phyloP scores from a whole-genome alignment of 257 asterid species.

The Solanum pennellii region DNA sequence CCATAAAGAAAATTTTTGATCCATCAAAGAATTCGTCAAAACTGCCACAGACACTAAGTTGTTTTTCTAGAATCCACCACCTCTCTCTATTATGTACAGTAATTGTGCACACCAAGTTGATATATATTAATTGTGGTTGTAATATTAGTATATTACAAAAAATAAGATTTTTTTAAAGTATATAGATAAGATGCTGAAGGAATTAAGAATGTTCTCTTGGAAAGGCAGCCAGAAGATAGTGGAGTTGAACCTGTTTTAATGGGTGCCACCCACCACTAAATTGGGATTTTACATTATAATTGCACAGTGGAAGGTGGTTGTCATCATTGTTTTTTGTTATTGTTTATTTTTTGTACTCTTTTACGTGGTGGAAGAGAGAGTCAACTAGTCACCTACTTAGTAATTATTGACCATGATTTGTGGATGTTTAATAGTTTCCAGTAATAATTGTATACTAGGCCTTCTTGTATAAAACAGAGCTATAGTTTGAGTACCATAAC shows the following conservation, averaged over 20 bases:
- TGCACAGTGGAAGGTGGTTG: background rate
- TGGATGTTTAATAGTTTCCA: background rate
- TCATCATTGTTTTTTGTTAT: background rate
- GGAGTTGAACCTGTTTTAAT: conserved; percentile 5
- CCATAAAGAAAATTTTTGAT: conserved; percentile 82
- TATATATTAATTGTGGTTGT: background rate
- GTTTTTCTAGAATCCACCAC: background rate
- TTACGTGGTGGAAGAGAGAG: background rate
- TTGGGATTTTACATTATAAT: background rate
- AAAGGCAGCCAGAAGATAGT: background rate
- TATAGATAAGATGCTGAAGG: background rate
- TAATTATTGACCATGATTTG: background rate
- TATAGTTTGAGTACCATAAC: background rate
- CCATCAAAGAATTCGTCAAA: background rate
- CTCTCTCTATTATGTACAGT: background rate
- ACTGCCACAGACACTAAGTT: background rate
- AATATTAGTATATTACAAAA: background rate
- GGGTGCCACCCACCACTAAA: background rate
- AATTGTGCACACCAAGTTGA: background rate
- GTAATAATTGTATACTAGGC: background rate
- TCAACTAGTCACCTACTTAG: background rate
- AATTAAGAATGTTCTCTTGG: background rate
- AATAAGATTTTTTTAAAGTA: background rate
- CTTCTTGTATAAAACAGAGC: background rate
- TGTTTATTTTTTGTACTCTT: background rate